phyloP scores from a whole-genome alignment of 805 yeast species.

The Peterozyma toletana region DNA sequence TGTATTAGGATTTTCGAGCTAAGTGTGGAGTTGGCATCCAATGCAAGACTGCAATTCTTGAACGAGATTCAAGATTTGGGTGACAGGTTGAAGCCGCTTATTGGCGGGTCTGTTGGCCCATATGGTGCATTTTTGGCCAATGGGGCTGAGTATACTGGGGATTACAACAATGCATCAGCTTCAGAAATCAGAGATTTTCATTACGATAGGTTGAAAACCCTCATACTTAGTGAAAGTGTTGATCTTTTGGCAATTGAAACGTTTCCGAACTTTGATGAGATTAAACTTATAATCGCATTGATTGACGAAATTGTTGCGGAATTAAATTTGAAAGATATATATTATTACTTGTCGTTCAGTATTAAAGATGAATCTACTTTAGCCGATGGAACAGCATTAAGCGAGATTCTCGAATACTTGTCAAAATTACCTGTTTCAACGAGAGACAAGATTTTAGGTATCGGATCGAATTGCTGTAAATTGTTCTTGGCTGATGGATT shows the following conservation, averaged over 20 bases:
- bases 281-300: constrained; percentile 38
- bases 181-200: constrained; percentile 45
- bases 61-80: not conserved
- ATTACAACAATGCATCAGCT: constrained; percentile 36
- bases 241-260: constrained; percentile 68
- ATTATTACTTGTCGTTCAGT: constrained; percentile 27
- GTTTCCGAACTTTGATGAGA: constrained; percentile 54
- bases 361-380: constrained; percentile 27
- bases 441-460: constrained; percentile 29
- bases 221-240: constrained; percentile 30
- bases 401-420: constrained; percentile 20
- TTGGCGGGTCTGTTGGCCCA: constrained; percentile 70
- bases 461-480: constrained; percentile 69
- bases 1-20: constrained; percentile 13
- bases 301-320: constrained; percentile 19
- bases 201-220: constrained; percentile 31
- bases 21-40: constrained; percentile 18
- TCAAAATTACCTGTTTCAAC: constrained; percentile 12
- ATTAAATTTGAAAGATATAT: constrained; percentile 6
- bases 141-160: constrained; percentile 71
- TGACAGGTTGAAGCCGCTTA: constrained; percentile 11
- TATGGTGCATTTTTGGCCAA: constrained; percentile 64
- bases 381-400: constrained; percentile 44
- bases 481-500: constrained; percentile 28
- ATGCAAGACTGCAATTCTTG: constrained; percentile 14